Conservation (phyloP, 140 eudicot genomes). For the Oenanthe javanica region DNA sequence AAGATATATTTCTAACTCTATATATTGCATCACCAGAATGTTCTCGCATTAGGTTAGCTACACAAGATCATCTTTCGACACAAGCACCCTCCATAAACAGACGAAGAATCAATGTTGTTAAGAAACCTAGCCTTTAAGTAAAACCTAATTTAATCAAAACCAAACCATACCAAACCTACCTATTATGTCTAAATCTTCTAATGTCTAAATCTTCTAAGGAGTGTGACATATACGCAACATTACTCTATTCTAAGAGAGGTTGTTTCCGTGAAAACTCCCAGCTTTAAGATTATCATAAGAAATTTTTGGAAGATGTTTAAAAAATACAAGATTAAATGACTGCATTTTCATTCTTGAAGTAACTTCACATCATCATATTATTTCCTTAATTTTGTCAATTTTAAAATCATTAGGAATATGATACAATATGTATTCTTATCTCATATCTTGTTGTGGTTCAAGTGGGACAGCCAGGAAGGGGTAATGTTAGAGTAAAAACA, state of each 20-base stretch:
- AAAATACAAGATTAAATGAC: not conserved
- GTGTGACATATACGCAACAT: not conserved
- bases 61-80: not conserved
- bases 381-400: not conserved
- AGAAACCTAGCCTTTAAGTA: too few species aligned
- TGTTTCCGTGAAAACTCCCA: not conserved
- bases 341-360: not conserved
- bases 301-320: not conserved
- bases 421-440: not conserved
- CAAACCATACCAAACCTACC: not conserved
- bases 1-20: not conserved
- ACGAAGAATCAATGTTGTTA: too few species aligned
- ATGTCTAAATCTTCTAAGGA: not conserved
- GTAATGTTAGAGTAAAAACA: too few species aligned
- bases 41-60: not conserved
- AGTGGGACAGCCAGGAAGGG: not conserved
- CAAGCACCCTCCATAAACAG: not conserved
- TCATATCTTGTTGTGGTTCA: not conserved
- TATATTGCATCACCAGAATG: not conserved
- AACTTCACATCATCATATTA: not conserved
- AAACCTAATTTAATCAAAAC: not conserved
- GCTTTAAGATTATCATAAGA: not conserved
- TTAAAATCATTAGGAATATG: not conserved
- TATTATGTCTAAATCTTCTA: not conserved
- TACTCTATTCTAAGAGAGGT: not conserved